phyloP scores from a whole-genome alignment of 257 asterid species.

The Solanum chaucha region DNA sequence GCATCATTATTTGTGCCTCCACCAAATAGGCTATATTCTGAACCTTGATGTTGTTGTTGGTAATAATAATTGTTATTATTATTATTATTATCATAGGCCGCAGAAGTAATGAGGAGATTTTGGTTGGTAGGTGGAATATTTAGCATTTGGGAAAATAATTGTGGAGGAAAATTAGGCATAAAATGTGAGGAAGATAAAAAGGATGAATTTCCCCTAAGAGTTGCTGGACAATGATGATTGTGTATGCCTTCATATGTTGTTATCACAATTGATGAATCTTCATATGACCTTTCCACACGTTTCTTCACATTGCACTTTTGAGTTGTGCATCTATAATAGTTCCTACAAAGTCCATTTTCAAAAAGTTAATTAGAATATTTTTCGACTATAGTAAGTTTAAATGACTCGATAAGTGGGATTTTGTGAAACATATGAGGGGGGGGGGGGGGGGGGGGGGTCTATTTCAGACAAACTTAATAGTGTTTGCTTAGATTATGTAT shows the following conservation, averaged over 20 bases:
- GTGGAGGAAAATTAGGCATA: conserved; percentile 15
- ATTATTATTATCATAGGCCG: background rate
- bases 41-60: conserved; percentile 6
- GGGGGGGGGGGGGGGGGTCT: too few species aligned
- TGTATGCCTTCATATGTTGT: conserved; percentile 69
- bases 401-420: background rate
- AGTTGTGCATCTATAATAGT: conserved; percentile 59
- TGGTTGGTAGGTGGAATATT: background rate
- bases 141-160: conserved; percentile 18
- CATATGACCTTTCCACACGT: conserved; percentile 53
- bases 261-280: conserved; percentile 49
- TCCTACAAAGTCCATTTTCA: conserved; percentile 21
- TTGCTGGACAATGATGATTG: conserved; percentile 63
- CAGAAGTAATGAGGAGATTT: background rate
- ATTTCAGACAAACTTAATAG: background rate
- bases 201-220: conserved; percentile 42
- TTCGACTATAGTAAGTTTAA: background rate
- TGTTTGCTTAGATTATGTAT: background rate
- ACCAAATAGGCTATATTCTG: conserved; percentile 2
- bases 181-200: conserved; percentile 28
- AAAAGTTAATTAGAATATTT: background rate
- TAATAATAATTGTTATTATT: background rate
- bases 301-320: conserved; percentile 57
- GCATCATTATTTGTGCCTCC: background rate
- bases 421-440: background rate